Conservation (phyloP, 164 flowering plant species). For the Kingdonia uniflora region DNA sequence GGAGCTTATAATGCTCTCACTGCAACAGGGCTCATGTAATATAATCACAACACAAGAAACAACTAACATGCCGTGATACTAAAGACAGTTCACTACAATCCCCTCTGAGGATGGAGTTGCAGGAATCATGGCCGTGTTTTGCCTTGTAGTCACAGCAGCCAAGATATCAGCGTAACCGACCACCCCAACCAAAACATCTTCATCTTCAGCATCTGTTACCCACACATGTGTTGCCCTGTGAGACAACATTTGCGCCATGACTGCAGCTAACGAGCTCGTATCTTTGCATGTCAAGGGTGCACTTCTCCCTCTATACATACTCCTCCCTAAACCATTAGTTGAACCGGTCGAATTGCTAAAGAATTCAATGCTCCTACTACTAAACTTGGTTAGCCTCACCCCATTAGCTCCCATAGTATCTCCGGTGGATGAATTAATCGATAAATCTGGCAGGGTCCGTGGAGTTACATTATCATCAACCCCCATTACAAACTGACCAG, state of each 20-base stretch:
- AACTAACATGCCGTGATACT: not conserved
- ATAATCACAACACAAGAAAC: too few relatives aligned
- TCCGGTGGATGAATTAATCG: slow-evolving; percentile 15
- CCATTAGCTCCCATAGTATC: slow-evolving; percentile 19
- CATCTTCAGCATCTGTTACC: slow-evolving; percentile 75
- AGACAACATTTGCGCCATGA: slow-evolving; percentile 97
- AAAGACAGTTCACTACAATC: too few relatives aligned
- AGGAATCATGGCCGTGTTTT: slow-evolving; percentile 20
- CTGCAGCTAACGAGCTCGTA: slow-evolving; percentile 86
- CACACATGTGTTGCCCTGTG: slow-evolving; percentile 92
- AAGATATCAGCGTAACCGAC: slow-evolving; percentile 78
- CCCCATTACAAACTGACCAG: slow-evolving; percentile 97
- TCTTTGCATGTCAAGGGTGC: slow-evolving; percentile 78
- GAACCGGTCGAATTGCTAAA: slow-evolving; percentile 35
- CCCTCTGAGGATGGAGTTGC: slow-evolving; percentile 4
- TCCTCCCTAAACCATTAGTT: slow-evolving; percentile 36
- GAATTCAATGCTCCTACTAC: slow-evolving; percentile 83
- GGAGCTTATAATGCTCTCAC: too few relatives aligned
- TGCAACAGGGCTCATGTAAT: too few relatives aligned
- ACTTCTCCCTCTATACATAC: slow-evolving; percentile 86
- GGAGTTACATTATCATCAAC: slow-evolving; percentile 51
- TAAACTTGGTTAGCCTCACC: slow-evolving; percentile 38
- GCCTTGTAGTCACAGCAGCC: slow-evolving; percentile 50
- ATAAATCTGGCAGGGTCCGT: slow-evolving; percentile 27
- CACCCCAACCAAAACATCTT: slow-evolving; percentile 72